A percentile compares a stretch with the other conserved stretches of the same genome.
Evolutionary conservation across 495 filamentous ascomycete species (phyloP).

Genomic region (Rhypophila decipiens): DNA sequence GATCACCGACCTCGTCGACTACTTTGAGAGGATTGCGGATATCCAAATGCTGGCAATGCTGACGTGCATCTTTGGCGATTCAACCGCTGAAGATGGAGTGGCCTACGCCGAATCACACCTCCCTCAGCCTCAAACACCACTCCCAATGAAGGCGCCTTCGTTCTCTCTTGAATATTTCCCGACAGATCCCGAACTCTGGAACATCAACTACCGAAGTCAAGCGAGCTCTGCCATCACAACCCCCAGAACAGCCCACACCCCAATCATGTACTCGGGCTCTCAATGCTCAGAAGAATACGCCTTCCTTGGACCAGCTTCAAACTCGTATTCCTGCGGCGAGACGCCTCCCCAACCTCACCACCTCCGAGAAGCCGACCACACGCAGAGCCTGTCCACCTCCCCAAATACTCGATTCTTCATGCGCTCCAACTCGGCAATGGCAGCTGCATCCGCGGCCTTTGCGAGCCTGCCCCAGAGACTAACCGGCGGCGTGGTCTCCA

Average conservation of each 20-base stretch:
- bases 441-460: conserved; percentile 59
- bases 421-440: conserved; percentile 51
- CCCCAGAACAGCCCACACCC: conserved; percentile 52
- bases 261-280: conserved; percentile 54
- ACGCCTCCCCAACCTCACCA: conserved; percentile 55
- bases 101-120: conserved; percentile 40
- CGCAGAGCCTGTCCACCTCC: conserved; percentile 65
- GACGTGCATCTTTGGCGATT: conserved; percentile 76
- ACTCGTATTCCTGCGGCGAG: conserved; percentile 54
- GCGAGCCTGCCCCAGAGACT: conserved; percentile 70
- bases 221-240: conserved; percentile 48
- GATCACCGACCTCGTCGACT: conserved; percentile 60
- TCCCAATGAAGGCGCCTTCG: conserved; percentile 58
- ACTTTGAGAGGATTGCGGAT: conserved; percentile 75
- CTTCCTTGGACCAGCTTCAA: conserved; percentile 42
- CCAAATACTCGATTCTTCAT: conserved; percentile 53
- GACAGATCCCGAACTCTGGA: conserved; percentile 53
- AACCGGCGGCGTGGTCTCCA: conserved; percentile 56
- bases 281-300: conserved; percentile 52
- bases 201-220: conserved; percentile 38
- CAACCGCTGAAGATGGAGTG: conserved; percentile 42
- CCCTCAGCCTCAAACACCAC: conserved; percentile 47
- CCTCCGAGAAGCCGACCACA: conserved; percentile 28
- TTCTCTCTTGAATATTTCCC: conserved; percentile 66
- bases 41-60: conserved; percentile 95